Conservation (phyloP, 1,284 basidiomycete species). For the Fomitopsis betulina region DNA sequence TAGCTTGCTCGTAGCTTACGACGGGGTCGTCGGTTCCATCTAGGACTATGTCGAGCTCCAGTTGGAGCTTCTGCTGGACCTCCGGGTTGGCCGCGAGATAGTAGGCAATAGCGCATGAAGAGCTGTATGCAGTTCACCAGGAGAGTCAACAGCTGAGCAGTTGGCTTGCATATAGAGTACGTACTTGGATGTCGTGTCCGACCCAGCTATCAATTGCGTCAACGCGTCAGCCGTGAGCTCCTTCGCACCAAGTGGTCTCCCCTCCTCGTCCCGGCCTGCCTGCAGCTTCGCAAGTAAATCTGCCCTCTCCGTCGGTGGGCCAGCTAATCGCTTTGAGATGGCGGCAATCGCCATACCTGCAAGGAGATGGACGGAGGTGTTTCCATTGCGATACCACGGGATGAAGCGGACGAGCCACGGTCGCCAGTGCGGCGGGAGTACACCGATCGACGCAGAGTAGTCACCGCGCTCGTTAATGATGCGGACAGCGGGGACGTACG, state of each 20-base stretch:
- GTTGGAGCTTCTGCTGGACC: constrained; percentile 68
- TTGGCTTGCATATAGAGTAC: constrained; percentile 18
- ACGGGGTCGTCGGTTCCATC: constrained; percentile 52
- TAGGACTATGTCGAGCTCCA: constrained; percentile 77
- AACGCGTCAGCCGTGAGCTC: constrained; percentile 14
- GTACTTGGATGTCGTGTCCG: constrained; percentile 82
- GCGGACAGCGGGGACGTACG: constrained; percentile 3
- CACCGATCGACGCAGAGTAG: constrained; percentile 12
- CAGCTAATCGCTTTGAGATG: constrained; percentile 18
- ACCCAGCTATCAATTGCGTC: constrained; percentile 23
- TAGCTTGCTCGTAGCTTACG: constrained; percentile 56
- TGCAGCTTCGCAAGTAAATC: constrained; percentile 28
- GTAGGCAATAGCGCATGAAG: constrained; percentile 85
- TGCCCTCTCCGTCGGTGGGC: constrained; percentile 11
- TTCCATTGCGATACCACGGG: constrained; percentile 22
- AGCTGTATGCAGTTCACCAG: constrained; percentile 36
- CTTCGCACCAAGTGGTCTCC: constrained; percentile 3
- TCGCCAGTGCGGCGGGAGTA: constrained; percentile 21
- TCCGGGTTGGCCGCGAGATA: constrained; percentile 68
- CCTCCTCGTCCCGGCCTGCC: constrained; percentile 10
- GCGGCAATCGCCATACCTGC: constrained; percentile 15
- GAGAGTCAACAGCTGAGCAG: neutral
- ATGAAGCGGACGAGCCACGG: constrained; percentile 13
- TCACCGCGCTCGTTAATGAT: constrained; percentile 17
- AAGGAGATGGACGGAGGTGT: constrained; percentile 16